Base-by-base conservation (phyloP, 2,329 filamentous ascomycete genomes). In the Ceratocystiopsis minuta region DNA sequence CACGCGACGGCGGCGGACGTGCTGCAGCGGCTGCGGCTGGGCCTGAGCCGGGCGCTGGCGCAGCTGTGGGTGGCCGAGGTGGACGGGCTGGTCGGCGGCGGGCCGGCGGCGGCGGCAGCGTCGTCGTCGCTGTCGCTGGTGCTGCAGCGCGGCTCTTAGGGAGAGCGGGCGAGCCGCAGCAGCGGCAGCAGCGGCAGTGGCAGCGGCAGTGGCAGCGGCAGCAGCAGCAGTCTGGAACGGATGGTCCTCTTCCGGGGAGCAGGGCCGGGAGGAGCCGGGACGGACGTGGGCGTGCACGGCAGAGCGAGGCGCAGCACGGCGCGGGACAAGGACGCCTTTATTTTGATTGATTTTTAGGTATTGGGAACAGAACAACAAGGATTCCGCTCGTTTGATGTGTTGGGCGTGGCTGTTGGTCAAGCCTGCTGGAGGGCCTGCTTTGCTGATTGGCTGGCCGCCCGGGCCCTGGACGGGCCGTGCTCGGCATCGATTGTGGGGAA, bases 1-100 rank as follows among this genome's bases (percentile, higher is more conserved):
- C 66, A 65, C 12, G 72, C 70, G 16, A 75, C 63, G 47, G 80
- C 75, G 0, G 66, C 67, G 38, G 80, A 88, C 48, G 65, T 95
- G n/a, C 60, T 94, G 45, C 67, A 68, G 48, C 70, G 78, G 48
- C 55, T 94, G 58, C 70, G 87, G 49, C 57, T 84, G 40, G 80
- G 78, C 3, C 58, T 94, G 53, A 80, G 83, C 14, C 74, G 70
- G 56, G 84, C 90, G 50, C 60, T 92, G 53, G 79, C 74, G 14
- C 70, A 66, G 52, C 63, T 78, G 41, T 86, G 80, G 78, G 58
- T 80, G 32, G 66, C 71, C 43, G 76, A 80, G 48, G 74, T 75
- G 16, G 75, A 81, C 55, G 52, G 50, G 14, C 41, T 37, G 39
- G 44, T 46, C 6, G 44, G 31, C 2, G 4, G 37, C 5, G 6